A percentile compares a stretch with the other conserved stretches of the same genome.
Evolutionary conservation across 345 rosid species (phyloP).

Genomic region (Pugionium dolabratum): DNA sequence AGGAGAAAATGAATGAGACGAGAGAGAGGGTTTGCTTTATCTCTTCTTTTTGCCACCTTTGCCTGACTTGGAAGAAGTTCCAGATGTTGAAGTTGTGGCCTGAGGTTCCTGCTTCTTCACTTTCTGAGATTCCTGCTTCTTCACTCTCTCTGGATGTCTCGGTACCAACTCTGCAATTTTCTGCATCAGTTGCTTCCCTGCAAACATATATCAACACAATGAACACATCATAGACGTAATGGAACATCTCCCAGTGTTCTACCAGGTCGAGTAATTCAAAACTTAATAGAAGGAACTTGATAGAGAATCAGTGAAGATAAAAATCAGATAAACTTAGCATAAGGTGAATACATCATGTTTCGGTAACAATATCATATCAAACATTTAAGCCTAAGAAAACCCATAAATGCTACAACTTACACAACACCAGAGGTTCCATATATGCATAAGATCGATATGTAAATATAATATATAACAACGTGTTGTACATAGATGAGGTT

Average conservation of each 20-base stretch:
- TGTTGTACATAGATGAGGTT: background rate
- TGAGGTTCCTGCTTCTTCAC: constrained; percentile 74
- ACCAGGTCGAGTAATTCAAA: too few relatives aligned
- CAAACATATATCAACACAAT: constrained; percentile 22
- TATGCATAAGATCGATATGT: background rate
- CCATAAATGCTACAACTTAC: background rate
- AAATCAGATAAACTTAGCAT: too few relatives aligned
- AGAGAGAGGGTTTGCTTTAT: constrained; percentile 33
- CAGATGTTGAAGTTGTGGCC: constrained; percentile 53
- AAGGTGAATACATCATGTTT: too few relatives aligned
- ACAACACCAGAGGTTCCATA: background rate
- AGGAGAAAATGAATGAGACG: constrained; percentile 5
- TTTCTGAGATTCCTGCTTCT: constrained; percentile 78
- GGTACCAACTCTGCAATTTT: constrained; percentile 87
- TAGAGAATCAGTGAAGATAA: too few relatives aligned
- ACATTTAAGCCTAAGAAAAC: background rate
- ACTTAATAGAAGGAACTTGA: too few relatives aligned
- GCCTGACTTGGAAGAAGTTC: constrained; percentile 56
- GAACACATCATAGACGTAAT: constrained; percentile 1
- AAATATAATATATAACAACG: background rate
- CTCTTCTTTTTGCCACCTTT: constrained; percentile 89
- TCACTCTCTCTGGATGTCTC: constrained; percentile 78
- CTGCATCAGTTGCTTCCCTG: constrained; percentile 89
- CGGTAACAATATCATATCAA: too few relatives aligned
- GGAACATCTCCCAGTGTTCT: too few relatives aligned